phyloP scores from a whole-genome alignment of 768 basidiomycete genomes.

The Phanerochaete carnosa region DNA sequence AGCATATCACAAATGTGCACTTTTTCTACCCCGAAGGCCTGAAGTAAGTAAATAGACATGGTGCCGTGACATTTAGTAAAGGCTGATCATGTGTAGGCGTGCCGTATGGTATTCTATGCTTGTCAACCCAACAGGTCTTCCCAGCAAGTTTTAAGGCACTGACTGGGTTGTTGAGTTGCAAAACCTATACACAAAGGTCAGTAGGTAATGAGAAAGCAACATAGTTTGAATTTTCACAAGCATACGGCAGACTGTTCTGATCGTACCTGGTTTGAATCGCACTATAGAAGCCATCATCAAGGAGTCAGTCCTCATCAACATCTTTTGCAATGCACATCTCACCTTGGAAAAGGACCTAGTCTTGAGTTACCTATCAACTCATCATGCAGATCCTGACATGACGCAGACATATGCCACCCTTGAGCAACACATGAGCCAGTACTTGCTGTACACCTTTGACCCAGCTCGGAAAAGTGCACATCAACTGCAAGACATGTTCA shows the following conservation, averaged over 20 bases:
- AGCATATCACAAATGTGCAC: conserved; percentile 21
- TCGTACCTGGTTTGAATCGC: conserved; percentile 27
- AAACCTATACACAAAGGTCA: conserved; percentile 42
- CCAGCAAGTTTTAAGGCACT: conserved; percentile 27
- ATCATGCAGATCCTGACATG: neutral
- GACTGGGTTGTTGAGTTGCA: conserved; percentile 42
- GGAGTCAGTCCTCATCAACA: conserved; percentile 32
- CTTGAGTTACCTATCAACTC: neutral
- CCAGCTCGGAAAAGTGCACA: neutral
- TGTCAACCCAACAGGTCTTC: conserved; percentile 34
- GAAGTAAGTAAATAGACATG: neutral
- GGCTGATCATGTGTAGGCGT: neutral
- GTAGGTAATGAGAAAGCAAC: neutral
- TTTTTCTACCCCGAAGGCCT: conserved; percentile 15
- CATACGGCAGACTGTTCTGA: conserved; percentile 30
- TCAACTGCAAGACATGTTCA: neutral
- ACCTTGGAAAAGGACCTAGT: neutral
- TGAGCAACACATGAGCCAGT: conserved; percentile 1
- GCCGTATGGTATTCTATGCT: conserved; percentile 23
- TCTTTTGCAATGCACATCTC: conserved; percentile 19
- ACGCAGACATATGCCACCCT: neutral
- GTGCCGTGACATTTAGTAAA: neutral
- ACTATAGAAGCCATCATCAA: conserved; percentile 29
- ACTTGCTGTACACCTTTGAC: conserved; percentile 12
- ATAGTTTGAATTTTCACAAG: conserved; percentile 4